Base-by-base conservation (phyloP, 768 basidiomycete species). In the Podaxis carcinomalis region DNA sequence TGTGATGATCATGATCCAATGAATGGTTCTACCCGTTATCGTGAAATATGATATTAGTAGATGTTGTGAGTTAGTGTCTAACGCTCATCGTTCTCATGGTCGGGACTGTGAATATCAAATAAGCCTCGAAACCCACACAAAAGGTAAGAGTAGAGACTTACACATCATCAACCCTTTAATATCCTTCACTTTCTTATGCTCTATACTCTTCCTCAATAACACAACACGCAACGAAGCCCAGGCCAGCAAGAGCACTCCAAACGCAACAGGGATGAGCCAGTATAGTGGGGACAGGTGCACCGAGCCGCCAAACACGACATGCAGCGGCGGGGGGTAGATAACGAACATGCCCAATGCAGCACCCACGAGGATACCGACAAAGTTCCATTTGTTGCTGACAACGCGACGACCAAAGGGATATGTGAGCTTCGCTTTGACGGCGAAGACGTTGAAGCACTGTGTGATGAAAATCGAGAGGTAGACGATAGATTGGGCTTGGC, bases 121-220 rank as follows among this genome's bases (percentile, higher is more conserved):
- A 60, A 71, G 58, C 46, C 39, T 57, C 5, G 39, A 25, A 14
- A 56, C 25, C 47, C 4, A 40, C n/a, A 50, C 50, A 25, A 25
- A 52, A 53, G 19, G 5, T 46, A 11, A 21, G 53, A 50, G 35
- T 49, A 35, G 13, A 51, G 23, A 81, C 86, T 65, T 77, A 87
- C 86, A 86, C 87, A 89, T 88, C 83, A 83, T 83, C 35, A 89
- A 71, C 1, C 86, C 86, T 61, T 80, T 82, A 65, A 88, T 86
- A 70, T 86, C 84, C 66, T 84, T 85, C 40, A 87, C 86, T 62
- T 75, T 79, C 63, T 79, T 69, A 51, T 79, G 76, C 66, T 85
- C 81, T 23, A 86, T 72, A 16, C 80, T 78, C 67, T 81, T 85
- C 39, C 85, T 73, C 61, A 87, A 67, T 37, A 88, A 60, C 19